Evolutionary conservation across 2,329 filamentous ascomycete genomes (phyloP).

Genomic region (Clarireedia paspali): DNA sequence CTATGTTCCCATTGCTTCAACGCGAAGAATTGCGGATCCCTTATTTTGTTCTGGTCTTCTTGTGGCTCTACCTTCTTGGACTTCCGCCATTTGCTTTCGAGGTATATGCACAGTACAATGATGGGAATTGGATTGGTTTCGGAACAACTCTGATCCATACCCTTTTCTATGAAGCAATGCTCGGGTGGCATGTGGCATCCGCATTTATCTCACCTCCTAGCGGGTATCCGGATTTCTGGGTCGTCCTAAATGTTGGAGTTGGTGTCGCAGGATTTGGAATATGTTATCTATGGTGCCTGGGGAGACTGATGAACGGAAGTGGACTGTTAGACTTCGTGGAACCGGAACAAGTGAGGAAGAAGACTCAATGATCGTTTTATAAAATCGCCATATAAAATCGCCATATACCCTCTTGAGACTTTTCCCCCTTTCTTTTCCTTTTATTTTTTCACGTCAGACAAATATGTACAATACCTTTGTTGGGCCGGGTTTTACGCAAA

Average conservation of each 20-base stretch:
- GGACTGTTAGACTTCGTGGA: constrained; percentile 17
- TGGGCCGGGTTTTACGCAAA: not conserved
- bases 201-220: constrained; percentile 58
- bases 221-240: constrained; percentile 87
- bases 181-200: constrained; percentile 73
- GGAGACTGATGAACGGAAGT: constrained; percentile 54
- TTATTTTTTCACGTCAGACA: not conserved
- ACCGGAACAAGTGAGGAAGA: constrained; percentile 17
- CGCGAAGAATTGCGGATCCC: constrained; percentile 79
- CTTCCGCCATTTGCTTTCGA: constrained; percentile 70
- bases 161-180: constrained; percentile 69
- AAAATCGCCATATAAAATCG: constrained; percentile 21
- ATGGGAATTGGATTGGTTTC: constrained; percentile 39
- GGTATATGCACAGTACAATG: constrained; percentile 53
- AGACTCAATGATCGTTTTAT: constrained; percentile 22
- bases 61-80: constrained; percentile 89
- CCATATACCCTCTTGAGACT: too few relatives aligned
- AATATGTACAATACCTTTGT: not conserved
- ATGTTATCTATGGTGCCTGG: constrained; percentile 88
- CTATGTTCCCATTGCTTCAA: constrained; percentile 83
- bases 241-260: constrained; percentile 80
- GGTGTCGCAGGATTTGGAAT: constrained; percentile 79
- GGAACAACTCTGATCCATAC: constrained; percentile 65
- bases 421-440: constrained; percentile 8
- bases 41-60: constrained; percentile 73